Conservation (phyloP, 306 rosid species). For the Vigna hirtella region DNA sequence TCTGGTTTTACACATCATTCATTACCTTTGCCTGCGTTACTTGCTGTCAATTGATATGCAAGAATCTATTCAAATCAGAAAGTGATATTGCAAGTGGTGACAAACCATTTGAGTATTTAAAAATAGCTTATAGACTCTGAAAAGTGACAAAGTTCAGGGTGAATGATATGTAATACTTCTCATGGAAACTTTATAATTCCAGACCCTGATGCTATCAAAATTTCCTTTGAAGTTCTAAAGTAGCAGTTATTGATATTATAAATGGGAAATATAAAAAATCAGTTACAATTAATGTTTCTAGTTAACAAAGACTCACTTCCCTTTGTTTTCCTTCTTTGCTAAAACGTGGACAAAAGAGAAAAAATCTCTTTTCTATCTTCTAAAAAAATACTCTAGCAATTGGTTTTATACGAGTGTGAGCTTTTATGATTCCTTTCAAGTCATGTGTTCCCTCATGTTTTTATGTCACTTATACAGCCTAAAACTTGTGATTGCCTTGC, state of each 20-base stretch:
- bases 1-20: conserved; percentile 1
- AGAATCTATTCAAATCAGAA: conserved; percentile 29
- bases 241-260: background rate
- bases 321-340: background rate
- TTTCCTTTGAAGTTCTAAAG: background rate
- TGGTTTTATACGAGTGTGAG: conserved; percentile 40
- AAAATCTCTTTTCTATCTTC: conserved; percentile 26
- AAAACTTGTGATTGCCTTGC: conserved; percentile 62
- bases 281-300: background rate
- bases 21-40: conserved; percentile 3
- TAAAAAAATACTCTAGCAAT: conserved; percentile 1
- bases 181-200: background rate
- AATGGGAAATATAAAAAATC: background rate
- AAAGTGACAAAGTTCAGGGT: conserved; percentile 2
- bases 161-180: background rate
- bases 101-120: conserved; percentile 11
- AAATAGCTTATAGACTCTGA: background rate
- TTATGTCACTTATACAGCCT: conserved; percentile 57
- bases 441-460: conserved; percentile 56
- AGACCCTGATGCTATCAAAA: background rate
- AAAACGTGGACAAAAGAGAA: conserved; percentile 35
- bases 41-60: conserved; percentile 4
- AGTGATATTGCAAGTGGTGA: conserved; percentile 13
- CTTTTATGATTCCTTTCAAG: conserved; percentile 47
- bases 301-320: conserved; percentile 19